These are phyloP conservation scores for Exobasidium cylindrosporum DNA, from an alignment of 1,284 basidiomycete species.

Conservation along the genomic window DNA sequence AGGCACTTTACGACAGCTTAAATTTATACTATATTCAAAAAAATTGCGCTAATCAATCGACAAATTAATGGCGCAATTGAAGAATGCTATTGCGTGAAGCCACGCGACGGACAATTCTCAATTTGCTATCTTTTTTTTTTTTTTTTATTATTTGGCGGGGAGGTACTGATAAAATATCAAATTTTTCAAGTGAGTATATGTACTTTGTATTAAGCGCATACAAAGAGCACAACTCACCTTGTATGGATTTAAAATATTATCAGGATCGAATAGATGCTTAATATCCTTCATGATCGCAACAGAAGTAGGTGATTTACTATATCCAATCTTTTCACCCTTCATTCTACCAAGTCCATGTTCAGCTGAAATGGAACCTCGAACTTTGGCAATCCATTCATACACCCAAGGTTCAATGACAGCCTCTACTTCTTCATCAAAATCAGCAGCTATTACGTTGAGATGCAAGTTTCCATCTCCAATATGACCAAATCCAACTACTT, in stretches of 20 bases:
- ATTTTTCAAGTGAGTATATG: no score
- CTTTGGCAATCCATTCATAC: slow-evolving; percentile 73
- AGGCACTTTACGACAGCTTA: no score
- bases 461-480: slow-evolving; percentile 96
- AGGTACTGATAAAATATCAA: no score
- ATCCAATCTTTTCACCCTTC: slow-evolving; percentile 87
- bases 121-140: no score
- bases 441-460: slow-evolving; percentile 83
- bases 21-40: no score
- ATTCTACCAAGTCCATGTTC: slow-evolving; percentile 93
- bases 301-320: slow-evolving; percentile 76
- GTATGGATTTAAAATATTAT: slow-evolving; percentile 86
- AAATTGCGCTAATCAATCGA: no score
- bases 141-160: no score
- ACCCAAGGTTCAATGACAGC: slow-evolving; percentile 88
- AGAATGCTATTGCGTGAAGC: no score
- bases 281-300: slow-evolving; percentile 86
- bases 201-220: no score
- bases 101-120: no score
- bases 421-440: slow-evolving; percentile 79
- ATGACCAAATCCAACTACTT: slow-evolving; percentile 81
- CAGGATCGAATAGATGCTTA: slow-evolving; percentile 86
- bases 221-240: slow-evolving; percentile 59
- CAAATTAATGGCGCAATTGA: no score
- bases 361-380: slow-evolving; percentile 81